These are phyloP conservation scores for Euptelea pleiosperma DNA, from an alignment of 164 flowering plant species.

Conservation along the genomic window DNA sequence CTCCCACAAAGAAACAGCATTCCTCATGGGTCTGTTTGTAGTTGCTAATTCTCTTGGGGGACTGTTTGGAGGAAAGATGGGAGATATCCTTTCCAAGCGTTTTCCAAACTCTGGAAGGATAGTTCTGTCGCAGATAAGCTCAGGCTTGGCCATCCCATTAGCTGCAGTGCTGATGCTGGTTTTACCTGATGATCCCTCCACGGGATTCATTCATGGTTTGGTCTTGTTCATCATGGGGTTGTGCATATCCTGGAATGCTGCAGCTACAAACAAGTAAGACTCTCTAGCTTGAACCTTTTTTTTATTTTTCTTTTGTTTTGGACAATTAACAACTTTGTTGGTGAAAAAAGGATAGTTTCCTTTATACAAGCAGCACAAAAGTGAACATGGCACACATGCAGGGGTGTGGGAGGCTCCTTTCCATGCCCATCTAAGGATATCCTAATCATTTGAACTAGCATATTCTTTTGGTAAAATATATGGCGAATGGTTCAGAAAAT, in stretches of 20 bases:
- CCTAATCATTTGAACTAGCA: too few species aligned
- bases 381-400: too few species aligned
- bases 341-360: neutral
- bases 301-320: neutral
- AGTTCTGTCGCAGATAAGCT: conserved; percentile 78
- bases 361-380: too few species aligned
- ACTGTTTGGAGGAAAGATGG: conserved; percentile 85
- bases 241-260: conserved; percentile 81
- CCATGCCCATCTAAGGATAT: too few species aligned
- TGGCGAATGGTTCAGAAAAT: too few species aligned
- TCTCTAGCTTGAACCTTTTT: neutral
- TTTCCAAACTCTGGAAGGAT: conserved; percentile 87
- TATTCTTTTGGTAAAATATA: too few species aligned
- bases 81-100: conserved; percentile 62
- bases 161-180: conserved; percentile 66
- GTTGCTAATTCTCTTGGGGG: conserved; percentile 75
- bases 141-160: conserved; percentile 82
- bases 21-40: conserved; percentile 57
- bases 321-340: neutral
- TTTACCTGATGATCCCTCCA: conserved; percentile 69
- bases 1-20: conserved; percentile 69
- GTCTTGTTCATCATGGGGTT: conserved; percentile 66
- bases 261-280: conserved; percentile 90
- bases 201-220: conserved; percentile 52
- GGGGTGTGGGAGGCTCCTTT: too few species aligned